Base-by-base conservation (phyloP, 768 basidiomycete genomes). In the Botryobasidium botryosum region DNA sequence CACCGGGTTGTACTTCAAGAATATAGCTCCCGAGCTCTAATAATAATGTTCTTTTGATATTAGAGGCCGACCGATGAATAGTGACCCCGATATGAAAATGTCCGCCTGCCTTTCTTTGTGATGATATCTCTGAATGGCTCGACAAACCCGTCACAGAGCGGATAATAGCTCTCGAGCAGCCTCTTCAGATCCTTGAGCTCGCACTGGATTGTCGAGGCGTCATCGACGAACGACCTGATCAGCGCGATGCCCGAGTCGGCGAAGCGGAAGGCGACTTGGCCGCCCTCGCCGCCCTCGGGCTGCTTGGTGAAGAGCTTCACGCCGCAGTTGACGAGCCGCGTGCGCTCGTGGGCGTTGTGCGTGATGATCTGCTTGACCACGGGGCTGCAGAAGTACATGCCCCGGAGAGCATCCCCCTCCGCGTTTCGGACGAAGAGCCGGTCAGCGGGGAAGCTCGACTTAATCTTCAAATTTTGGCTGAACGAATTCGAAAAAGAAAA, bases 261-360 rank as follows among this genome's bases (percentile, higher is more conserved):
- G 23, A 92, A 68, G 17, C 85, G 71, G 59, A 82, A 87, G 17
- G 6, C 18, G 1, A n/a, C 15, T 6, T 28, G 17, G 17, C 6
- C 57, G 3, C 69, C 75, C 35, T 71, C 71, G 1, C 70, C 45
- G 45, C 13, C 18, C 6, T 10, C 23, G 10, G 42, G 91, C 59
- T 97, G 91, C 56, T 86, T 83, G 5, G 76, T 73, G 60, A 97
- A 82, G 10, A 88, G 77, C 60, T 94, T 92, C 32, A 90, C 88
- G 17, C 94, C 94, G n/a, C 84, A 81, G 12, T 83, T 77, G 54
- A 90, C 78, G 43, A 99, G 74, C 1, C 94, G 77, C 45, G 96
- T 69, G 23, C 79, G 76, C 24, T 72, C 71, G 58, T 79, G 91
- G 57, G 86, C 77, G 57, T 97, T 99, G 56, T 77, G 64, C 43